phyloP scores from a whole-genome alignment of 805 yeast genomes.

The Yarrowia divulgata region DNA sequence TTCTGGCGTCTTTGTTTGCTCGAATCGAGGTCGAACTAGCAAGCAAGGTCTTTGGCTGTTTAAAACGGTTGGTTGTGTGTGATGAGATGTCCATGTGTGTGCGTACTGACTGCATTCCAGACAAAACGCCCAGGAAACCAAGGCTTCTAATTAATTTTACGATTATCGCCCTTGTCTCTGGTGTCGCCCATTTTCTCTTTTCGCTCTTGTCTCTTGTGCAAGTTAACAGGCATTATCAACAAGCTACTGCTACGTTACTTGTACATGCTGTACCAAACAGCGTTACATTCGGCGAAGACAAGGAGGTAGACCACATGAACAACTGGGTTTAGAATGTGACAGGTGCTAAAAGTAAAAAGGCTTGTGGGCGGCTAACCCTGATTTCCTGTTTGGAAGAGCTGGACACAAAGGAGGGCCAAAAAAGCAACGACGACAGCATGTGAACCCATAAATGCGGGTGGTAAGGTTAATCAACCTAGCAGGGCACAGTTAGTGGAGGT shows the following conservation, averaged over 20 bases:
- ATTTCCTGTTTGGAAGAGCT: background rate
- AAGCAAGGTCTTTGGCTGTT: too few relatives aligned
- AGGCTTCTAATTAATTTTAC: too few relatives aligned
- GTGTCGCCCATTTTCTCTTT: too few relatives aligned
- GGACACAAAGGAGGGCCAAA: background rate
- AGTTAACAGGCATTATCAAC: too few relatives aligned
- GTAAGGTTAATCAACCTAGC: too few relatives aligned
- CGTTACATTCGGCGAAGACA: constrained; percentile 16
- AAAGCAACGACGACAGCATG: constrained; percentile 9
- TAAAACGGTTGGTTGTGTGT: too few relatives aligned
- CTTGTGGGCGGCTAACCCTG: constrained; percentile 31
- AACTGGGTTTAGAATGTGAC: constrained; percentile 21
- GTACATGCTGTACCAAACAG: background rate
- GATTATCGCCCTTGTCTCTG: too few relatives aligned
- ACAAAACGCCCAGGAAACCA: too few relatives aligned
- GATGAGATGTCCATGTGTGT: too few relatives aligned
- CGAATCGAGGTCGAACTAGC: background rate
- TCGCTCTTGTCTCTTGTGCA: too few relatives aligned
- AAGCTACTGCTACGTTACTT: background rate
- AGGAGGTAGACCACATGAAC: background rate
- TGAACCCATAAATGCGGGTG: background rate
- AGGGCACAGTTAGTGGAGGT: too few relatives aligned
- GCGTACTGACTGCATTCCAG: too few relatives aligned
- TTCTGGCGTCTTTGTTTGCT: background rate
- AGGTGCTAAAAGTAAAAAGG: background rate